Base-by-base conservation (phyloP, 345 rosid genomes). In the Pseudoturritis turrita region DNA sequence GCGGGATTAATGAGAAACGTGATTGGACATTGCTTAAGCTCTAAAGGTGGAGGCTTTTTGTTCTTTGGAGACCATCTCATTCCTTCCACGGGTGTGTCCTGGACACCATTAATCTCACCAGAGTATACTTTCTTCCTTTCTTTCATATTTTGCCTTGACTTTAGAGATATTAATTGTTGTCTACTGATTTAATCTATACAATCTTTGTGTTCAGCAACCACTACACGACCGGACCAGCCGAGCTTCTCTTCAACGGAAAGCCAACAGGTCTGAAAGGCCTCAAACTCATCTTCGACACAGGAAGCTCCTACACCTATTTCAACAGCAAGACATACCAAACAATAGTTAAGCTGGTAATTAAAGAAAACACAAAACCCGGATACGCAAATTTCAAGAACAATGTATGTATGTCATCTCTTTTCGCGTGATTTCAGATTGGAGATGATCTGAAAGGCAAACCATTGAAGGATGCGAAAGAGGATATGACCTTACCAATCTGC, bases 221-320 rank as follows among this genome's bases (percentile, higher is more conserved):
- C 53, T 93, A 88, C 60, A 21, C 77, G 2, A 62, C 87, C 0
- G 95, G 92, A 44, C 83, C 92, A n/a, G 90, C 93, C 1, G 89
- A 90, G 56, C 76, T 90, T 66, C 54, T 83, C 2, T 78, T 73
- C 47, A 80, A 79, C 1, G 84, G 84, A 19, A 88, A 84, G 80
- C 36, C 86, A 65, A 81, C 86, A 3, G 96, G 90, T 54, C 35
- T 81, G 6, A 84, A 77, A 58, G 82, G 78, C 36, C 89, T 83
- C 25, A 44, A 82, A 56, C 53, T 88, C 61, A 69, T 87, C 18
- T 88, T 90, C 39, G 98, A 93, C 71, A 84, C 92, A 0, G 98
- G 98, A 57, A 87, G 92, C 80, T 87, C 98, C 6, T 93, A 90
- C 77, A 81, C 88, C 25, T 93, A 93, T 72, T 86, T 93, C 77